Percentiles rank a stretch among this genome's conserved stretches.
phyloP scores from a whole-genome alignment of 176 grass and related monocot species.

The Juncus effusus region DNA sequence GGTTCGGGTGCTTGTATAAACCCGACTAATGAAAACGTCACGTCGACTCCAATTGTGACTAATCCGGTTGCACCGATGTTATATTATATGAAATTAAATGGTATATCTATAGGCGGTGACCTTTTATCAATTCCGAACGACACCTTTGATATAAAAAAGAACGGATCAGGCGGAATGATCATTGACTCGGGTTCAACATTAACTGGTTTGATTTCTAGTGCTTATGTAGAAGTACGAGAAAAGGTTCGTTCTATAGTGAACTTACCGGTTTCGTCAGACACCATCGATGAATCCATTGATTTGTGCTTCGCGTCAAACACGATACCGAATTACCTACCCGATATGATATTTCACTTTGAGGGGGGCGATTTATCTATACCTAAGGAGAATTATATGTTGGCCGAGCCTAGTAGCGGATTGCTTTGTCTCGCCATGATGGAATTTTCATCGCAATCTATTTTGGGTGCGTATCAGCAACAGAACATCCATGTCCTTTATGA shows the following conservation, averaged over 20 bases:
- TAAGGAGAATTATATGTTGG: constrained; percentile 26
- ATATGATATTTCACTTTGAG: constrained; percentile 27
- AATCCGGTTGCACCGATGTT: constrained; percentile 3
- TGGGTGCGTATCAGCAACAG: constrained; percentile 57
- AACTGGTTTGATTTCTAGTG: constrained; percentile 16
- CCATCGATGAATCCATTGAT: constrained; percentile 10
- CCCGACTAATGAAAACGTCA: neutral
- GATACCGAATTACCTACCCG: constrained; percentile 13
- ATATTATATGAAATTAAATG: constrained; percentile 20
- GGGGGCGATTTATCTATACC: constrained; percentile 17
- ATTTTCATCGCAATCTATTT: constrained; percentile 6
- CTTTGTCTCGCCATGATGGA: constrained; percentile 25
- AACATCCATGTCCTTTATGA: constrained; percentile 77
- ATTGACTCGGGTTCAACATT: constrained; percentile 25
- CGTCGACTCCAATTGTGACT: constrained; percentile 15
- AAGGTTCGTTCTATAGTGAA: constrained; percentile 26
- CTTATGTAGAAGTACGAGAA: constrained; percentile 15
- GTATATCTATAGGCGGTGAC: constrained; percentile 22
- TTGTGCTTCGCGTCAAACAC: constrained; percentile 15
- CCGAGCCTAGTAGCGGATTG: constrained; percentile 13
- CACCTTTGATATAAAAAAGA: constrained; percentile 2
- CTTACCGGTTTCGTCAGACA: constrained; percentile 5
- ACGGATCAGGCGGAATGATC: constrained; percentile 15
- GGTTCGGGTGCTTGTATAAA: constrained; percentile 24
- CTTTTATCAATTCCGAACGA: constrained; percentile 13